Base-by-base conservation (phyloP, 1,139 yeast species). In the Blastobotrys capitulatus region DNA sequence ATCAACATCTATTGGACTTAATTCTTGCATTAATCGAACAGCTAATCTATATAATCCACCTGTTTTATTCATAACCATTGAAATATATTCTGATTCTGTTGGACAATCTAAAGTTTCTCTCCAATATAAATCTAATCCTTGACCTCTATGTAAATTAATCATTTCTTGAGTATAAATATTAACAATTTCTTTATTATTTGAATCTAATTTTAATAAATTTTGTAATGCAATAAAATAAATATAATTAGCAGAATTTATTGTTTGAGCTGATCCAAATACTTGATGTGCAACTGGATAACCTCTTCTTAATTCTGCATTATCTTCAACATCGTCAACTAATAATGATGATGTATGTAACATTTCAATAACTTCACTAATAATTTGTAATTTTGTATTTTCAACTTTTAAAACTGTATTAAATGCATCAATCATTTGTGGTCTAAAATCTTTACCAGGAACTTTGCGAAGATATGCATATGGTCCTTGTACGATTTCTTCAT, bases 41-140 rank as follows among this genome's bases (percentile, higher is more conserved):
- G 92, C 82, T 38, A 89, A 70, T 51, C 96, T 73, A 62, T 88
- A 85, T 32, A 89, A 69, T 0, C 97, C 96, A 1, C 96, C 96
- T 0, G 97, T 89, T 62, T 89, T 89, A 62, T 87, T 81, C 75
- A 78, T 78, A 16, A 86, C 95, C 97, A 90, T 90, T 42, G 74
- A 73, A 38, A 82, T 65, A 62, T 90, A 89, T 58, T 86, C 84
- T 6, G 72, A 72, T 54, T 84, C 85, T 1, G 74, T 68, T 0
- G 97, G 97, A 39, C 88, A 74, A 0, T 67, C 66, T 26, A 76
- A 60, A 18, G 73, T 69, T 54, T 89, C 96, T 54, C 97, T 72
- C 96, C 97, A 89, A 65, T 82, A 83, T 20, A 89, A 75, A 59
- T 89, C 97, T 52, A 84, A 69, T 0, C 96, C 95, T 69, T 89